These are phyloP conservation scores for Akanthomyces lecanii DNA, from an alignment of 2,329 filamentous ascomycete genomes.

Conservation along the genomic window DNA sequence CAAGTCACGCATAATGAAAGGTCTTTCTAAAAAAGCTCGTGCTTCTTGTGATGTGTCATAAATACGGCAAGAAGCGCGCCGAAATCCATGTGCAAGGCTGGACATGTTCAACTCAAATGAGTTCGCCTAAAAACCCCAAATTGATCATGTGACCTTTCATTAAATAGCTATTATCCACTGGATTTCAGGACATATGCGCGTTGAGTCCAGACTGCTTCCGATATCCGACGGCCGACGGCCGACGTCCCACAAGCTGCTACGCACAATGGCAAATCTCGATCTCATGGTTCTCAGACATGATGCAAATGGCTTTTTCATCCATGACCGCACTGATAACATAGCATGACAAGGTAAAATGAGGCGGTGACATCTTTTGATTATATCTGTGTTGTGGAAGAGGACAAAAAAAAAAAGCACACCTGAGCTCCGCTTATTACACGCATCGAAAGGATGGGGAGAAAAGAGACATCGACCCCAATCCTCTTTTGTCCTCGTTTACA, in stretches of 20 bases:
- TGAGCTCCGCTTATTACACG: constrained; percentile 1
- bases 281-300: background rate
- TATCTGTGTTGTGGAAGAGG: background rate
- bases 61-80: no score
- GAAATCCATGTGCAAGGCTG: no score
- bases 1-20: background rate
- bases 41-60: no score
- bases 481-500: background rate
- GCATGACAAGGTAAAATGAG: background rate
- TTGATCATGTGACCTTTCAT: no score
- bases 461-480: constrained; percentile 7
- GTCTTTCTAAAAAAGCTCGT: background rate
- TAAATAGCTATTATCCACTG: no score
- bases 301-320: background rate
- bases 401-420: background rate
- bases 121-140: no score
- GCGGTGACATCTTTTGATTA: background rate
- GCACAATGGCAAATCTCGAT: no score
- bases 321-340: background rate
- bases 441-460: background rate
- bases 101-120: no score
- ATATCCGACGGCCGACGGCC: no score
- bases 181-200: no score
- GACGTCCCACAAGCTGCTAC: no score
- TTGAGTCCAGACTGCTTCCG: no score